These are phyloP conservation scores for Alternaria angustiovoidea DNA, from an alignment of 2,329 filamentous ascomycete species.

Conservation along the genomic window DNA sequence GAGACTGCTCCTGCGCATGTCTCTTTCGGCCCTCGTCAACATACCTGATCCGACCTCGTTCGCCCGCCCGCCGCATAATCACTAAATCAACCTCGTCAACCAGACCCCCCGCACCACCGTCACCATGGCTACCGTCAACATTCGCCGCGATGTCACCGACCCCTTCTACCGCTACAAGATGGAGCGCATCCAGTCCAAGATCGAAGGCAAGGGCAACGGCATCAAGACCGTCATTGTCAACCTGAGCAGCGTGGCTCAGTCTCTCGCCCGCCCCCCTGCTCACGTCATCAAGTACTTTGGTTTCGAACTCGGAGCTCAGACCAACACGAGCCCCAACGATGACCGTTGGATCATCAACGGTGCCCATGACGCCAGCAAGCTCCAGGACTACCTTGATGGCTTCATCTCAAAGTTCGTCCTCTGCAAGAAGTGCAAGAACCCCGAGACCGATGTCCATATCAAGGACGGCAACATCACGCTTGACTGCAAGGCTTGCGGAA, in stretches of 20 bases:
- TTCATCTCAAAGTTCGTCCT: slow-evolving; percentile 99
- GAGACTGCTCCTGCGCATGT: slow-evolving; percentile 63
- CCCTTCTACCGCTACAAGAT: slow-evolving; percentile 99
- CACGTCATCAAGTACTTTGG: slow-evolving; percentile 99
- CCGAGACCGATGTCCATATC: slow-evolving; percentile 94
- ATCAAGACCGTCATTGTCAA: slow-evolving; percentile 99
- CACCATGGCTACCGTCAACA: slow-evolving; percentile 97
- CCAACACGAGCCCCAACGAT: slow-evolving; percentile 95
- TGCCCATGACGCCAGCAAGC: slow-evolving; percentile 91
- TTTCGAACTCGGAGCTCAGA: slow-evolving; percentile 97
- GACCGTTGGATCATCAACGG: slow-evolving; percentile 99
- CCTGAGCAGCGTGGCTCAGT: slow-evolving; percentile 89
- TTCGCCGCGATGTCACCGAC: slow-evolving; percentile 95
- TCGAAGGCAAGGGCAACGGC: slow-evolving; percentile 99
- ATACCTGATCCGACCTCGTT: slow-evolving; percentile 45
- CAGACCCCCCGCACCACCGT: slow-evolving; percentile 53
- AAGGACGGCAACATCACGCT: slow-evolving; percentile 91
- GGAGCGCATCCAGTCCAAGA: slow-evolving; percentile 98
- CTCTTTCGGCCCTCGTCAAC: slow-evolving; percentile 66
- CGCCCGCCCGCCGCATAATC: slow-evolving; percentile 40
- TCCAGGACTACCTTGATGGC: slow-evolving; percentile 97
- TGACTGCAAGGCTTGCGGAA: slow-evolving; percentile 98
- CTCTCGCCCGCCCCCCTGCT: slow-evolving; percentile 87
- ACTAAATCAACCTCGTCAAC: slow-evolving; percentile 38
- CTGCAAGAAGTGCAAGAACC: slow-evolving; percentile 99